Evolutionary conservation across 1,139 yeast species (phyloP).

Genomic region (Blastobotrys ciferrii): DNA sequence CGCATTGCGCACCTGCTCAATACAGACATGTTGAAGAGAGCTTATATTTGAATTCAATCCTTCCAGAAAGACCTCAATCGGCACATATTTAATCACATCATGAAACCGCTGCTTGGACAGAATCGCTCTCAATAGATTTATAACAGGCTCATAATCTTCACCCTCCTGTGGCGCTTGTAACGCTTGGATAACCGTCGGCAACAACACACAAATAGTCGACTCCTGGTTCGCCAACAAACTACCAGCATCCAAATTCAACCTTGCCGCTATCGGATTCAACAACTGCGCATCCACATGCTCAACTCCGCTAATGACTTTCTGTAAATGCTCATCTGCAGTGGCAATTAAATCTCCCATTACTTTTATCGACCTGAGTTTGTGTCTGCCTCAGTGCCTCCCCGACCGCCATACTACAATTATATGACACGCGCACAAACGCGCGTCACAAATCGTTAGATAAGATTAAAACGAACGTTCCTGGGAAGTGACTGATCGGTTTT

Average conservation of each 20-base stretch:
- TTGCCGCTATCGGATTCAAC: conserved; percentile 20
- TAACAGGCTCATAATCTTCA: conserved; percentile 21
- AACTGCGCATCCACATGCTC: conserved; percentile 19
- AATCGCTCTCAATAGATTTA: conserved; percentile 25
- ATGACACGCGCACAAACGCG: not conserved
- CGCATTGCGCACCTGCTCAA: conserved; percentile 24
- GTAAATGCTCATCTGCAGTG: conserved; percentile 12
- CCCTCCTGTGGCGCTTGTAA: conserved; percentile 18
- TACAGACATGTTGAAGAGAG: conserved; percentile 24
- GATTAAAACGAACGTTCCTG: too few species aligned
- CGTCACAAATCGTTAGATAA: too few species aligned
- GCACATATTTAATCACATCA: conserved; percentile 22
- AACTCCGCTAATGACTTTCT: conserved; percentile 7
- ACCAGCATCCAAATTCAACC: conserved; percentile 21
- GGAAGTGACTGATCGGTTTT: too few species aligned
- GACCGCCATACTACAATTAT: not conserved
- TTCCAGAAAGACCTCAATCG: conserved; percentile 23
- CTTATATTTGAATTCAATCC: conserved; percentile 25
- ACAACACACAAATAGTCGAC: conserved; percentile 13
- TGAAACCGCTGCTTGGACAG: conserved; percentile 24
- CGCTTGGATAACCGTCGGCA: conserved; percentile 24
- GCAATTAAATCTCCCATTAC: conserved; percentile 2
- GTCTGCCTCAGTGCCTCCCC: not conserved
- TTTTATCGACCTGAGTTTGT: not conserved
- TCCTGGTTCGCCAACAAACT: conserved; percentile 17